These are phyloP conservation scores for Flaveria floridana DNA, from an alignment of 140 eudicot species.

Conservation along the genomic window DNA sequence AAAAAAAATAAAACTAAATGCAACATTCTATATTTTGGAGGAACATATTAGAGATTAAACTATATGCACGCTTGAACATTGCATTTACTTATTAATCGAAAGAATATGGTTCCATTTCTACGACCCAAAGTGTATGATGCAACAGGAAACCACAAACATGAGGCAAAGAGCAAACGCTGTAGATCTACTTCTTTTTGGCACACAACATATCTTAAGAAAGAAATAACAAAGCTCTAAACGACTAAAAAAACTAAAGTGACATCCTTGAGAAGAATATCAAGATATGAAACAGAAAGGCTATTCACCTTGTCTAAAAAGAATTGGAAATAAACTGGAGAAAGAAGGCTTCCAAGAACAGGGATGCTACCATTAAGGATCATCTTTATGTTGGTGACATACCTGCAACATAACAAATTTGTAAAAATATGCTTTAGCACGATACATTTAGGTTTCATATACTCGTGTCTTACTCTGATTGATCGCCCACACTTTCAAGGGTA, in stretches of 20 bases:
- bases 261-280: constrained; percentile 16
- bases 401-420: constrained; percentile 43
- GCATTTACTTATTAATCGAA: neutral
- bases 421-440: constrained; percentile 11
- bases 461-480: constrained; percentile 83
- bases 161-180: constrained; percentile 1
- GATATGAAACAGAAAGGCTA: constrained; percentile 16
- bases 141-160: constrained; percentile 1
- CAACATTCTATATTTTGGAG: neutral
- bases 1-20: constrained; percentile 2
- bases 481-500: constrained; percentile 98
- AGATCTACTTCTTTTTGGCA: neutral
- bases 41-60: neutral
- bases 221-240: neutral
- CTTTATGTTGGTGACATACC: constrained; percentile 87
- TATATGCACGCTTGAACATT: constrained; percentile 7
- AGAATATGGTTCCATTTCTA: constrained; percentile 21
- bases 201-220: neutral
- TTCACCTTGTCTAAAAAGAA: constrained; percentile 92
- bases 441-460: constrained; percentile 20
- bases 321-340: constrained; percentile 87
- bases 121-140: constrained; percentile 11
- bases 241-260: neutral
- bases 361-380: constrained; percentile 73
- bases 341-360: constrained; percentile 88